Evolutionary conservation across 352 stramenopile species (phyloP).

Genomic region (Pythium pyrilobum): DNA sequence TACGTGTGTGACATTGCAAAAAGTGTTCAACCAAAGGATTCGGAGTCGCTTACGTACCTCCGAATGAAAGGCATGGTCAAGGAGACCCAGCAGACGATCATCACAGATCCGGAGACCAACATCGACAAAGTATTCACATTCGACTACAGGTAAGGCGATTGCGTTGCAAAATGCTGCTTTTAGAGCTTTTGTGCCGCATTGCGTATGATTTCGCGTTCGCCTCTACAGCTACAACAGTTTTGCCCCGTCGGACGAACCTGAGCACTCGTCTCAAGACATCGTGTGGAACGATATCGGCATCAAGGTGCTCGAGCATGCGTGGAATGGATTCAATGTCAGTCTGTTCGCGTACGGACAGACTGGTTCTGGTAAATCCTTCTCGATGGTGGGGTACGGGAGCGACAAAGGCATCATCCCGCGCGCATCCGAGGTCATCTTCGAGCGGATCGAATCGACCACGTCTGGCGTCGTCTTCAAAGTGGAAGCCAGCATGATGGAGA

Average conservation of each 20-base stretch:
- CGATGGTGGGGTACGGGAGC: constrained; percentile 80
- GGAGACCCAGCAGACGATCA: constrained; percentile 77
- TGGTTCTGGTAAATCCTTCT: constrained; percentile 83
- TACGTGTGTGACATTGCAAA: neutral
- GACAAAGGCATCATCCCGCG: constrained; percentile 84
- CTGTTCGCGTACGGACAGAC: constrained; percentile 87
- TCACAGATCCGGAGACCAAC: constrained; percentile 75
- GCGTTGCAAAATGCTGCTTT: no score
- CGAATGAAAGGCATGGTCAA: constrained; percentile 56
- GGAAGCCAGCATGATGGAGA: constrained; percentile 88
- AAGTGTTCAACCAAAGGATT: no score
- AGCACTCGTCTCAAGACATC: constrained; percentile 70
- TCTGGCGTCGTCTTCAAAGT: constrained; percentile 71
- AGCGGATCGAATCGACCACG: constrained; percentile 54
- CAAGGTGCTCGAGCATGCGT: constrained; percentile 85
- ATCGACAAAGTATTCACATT: constrained; percentile 81
- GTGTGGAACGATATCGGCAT: constrained; percentile 86
- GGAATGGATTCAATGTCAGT: constrained; percentile 88
- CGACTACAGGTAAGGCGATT: constrained; percentile 69
- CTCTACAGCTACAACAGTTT: constrained; percentile 87
- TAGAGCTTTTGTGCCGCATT: no score
- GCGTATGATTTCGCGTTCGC: no score
- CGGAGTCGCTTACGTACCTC: neutral
- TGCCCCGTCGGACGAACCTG: constrained; percentile 36
- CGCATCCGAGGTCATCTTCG: constrained; percentile 79